Evolutionary conservation across 331 rosid species (phyloP).

Genomic region (Dryas integrifolia): DNA sequence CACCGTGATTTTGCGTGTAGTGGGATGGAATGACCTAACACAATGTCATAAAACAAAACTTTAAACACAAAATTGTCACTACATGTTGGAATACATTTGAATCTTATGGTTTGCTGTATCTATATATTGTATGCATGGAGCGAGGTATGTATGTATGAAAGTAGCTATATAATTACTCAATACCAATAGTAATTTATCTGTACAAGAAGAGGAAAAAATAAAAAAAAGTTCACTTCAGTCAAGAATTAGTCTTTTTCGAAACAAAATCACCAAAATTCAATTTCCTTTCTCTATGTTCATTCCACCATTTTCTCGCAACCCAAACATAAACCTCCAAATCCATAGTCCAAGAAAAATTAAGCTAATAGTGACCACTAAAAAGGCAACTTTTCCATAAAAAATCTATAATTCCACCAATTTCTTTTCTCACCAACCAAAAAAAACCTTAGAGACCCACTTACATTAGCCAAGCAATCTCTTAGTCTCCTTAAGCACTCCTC

Average conservation of each 20-base stretch:
- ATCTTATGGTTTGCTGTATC: background rate
- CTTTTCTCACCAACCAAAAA: conserved; percentile 4
- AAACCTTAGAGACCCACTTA: conserved; percentile 22
- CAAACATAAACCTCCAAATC: background rate
- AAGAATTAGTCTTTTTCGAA: background rate
- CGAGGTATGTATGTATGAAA: background rate
- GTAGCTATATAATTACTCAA: background rate
- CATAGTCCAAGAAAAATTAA: background rate
- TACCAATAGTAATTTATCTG: background rate
- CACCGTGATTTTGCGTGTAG: conserved; percentile 66
- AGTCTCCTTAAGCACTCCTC: conserved; percentile 43
- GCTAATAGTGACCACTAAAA: background rate
- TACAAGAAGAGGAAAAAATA: background rate
- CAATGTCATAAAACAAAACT: conserved; percentile 1
- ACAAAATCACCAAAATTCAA: conserved; percentile 1
- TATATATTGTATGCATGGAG: background rate
- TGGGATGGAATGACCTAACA: conserved; percentile 68
- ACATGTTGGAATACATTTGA: background rate
- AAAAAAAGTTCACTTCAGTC: background rate
- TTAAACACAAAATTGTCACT: background rate
- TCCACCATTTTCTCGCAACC: background rate
- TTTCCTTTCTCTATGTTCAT: background rate
- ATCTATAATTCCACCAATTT: background rate
- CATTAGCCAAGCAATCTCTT: conserved; percentile 41
- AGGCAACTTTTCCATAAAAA: background rate